Base-by-base conservation (phyloP, 768 basidiomycete species). In the Galerina marginata region DNA sequence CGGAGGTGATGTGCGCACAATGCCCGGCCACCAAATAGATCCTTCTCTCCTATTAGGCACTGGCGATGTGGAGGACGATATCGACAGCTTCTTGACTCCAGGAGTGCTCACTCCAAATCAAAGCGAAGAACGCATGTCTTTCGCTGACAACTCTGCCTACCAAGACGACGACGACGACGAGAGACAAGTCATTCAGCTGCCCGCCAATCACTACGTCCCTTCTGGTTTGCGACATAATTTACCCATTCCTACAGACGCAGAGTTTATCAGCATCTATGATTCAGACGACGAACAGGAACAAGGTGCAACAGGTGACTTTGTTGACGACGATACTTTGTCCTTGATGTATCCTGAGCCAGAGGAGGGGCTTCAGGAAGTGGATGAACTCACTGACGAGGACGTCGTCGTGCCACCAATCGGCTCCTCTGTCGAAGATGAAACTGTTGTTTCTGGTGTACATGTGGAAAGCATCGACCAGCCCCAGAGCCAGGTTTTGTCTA, bases 21-120 rank as follows among this genome's bases (percentile, higher is more conserved):
- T 52, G 16, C 66, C 55, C 12, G 61, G 55, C 3, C 45, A 58
- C 23, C 63, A 45, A 2, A 54, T 67, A 6, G 63, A 69, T 38
- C 63, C 66, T 11, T 55, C 54, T 23, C 51, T 69, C 4, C 63
- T 66, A n/a, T 47, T 48, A 26, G 59, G 50, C 16, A 55, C 56
- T 9, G 64, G 57, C 9, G 65, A 63, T 29, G 40, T 63, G 29
- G 67, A 69, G 44, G 66, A 65, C 40, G 67, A 62, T 37, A 65
- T 70, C 10, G 70, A 67, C n/a, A 60, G 50, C 10, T 74, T 72
- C 57, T 59, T 72, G 60, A 71, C 73, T 14, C 71, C 71, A 20
- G 69, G 59, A 9, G 65, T 73, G 10, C 26, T 68, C 12, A 69
- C 67, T 26, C 70, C 68, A 11, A 61, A 58, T 43, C 59, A 64